Conservation (phyloP, 495 filamentous ascomycete genomes). For the Oidiodendron maius region DNA sequence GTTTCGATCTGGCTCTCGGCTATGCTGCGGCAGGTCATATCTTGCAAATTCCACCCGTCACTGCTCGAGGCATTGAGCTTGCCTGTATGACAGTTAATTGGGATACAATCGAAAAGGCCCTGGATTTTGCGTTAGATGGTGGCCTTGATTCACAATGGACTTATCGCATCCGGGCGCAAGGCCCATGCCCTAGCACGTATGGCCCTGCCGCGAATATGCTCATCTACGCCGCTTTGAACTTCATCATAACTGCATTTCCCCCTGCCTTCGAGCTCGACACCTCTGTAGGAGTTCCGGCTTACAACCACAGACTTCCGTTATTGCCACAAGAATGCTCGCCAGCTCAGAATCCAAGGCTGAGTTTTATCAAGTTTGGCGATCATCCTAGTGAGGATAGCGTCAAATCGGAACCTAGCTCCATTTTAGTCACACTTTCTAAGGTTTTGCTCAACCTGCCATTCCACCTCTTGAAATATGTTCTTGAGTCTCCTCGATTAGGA, state of each 20-base stretch:
- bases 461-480: conserved; percentile 45
- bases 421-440: conserved; percentile 46
- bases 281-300: conserved; percentile 27
- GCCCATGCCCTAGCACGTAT: conserved; percentile 13
- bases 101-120: conserved; percentile 46
- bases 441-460: conserved; percentile 61
- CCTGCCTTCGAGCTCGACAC: conserved; percentile 41
- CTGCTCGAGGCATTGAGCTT: conserved; percentile 37
- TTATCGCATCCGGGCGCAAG: conserved; percentile 14
- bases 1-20: conserved; percentile 41
- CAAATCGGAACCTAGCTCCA: conserved; percentile 19
- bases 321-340: conserved; percentile 24
- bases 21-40: conserved; percentile 48
- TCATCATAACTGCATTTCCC: conserved; percentile 41
- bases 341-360: conserved; percentile 43
- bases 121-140: conserved; percentile 34
- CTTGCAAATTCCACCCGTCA: conserved; percentile 37
- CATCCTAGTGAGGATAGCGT: conserved; percentile 26
- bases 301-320: conserved; percentile 32
- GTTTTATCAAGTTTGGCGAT: conserved; percentile 63
- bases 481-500: conserved; percentile 44
- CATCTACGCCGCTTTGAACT: conserved; percentile 31
- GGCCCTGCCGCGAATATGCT: conserved; percentile 24
- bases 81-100: conserved; percentile 41
- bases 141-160: conserved; percentile 27